Base-by-base conservation (phyloP, 1,139 yeast species). In the Blastobotrys arbuscula region DNA sequence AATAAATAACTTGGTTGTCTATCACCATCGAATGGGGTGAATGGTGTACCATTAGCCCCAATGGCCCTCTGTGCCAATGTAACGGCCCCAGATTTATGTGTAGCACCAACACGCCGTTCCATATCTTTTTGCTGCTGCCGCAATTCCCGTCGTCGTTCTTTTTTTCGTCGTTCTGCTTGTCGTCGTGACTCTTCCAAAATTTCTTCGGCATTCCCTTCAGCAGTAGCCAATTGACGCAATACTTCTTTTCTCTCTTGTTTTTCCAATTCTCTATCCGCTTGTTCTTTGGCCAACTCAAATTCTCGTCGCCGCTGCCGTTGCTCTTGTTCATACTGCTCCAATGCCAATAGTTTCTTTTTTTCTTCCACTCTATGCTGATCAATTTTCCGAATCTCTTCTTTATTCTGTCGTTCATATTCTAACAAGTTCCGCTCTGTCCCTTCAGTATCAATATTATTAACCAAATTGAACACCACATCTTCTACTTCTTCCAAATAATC, bases 1-100 rank as follows among this genome's bases (percentile, higher is more conserved):
- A 71, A 77, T 21, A 71, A 65, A 45, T 73, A 73, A n/a, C 72
- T 66, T 18, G 71, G 56, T 52, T 84, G 83, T 47, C 95, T 75
- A 68, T 92, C 97, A 45, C 97, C 97, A 60, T 81, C 81, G 68
- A 92, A 90, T 12, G 98, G 97, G 2, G 97, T 89, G 65, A 90
- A 92, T 24, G 97, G 97, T 2, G 78, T 71, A 39, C 51, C 40
- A 50, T 58, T 13, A 47, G 54, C 18, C 47, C 56, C 40, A 31
- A 39, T 20, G 23, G 51, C 34, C 34, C 54, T 36, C 18, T 34
- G 23, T 39, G 48, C 44, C 34, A 37, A 38, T 47, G 46, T 28
- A 34, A 37, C 16, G 39, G 38, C 39, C 61, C 23, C 58, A 64
- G 30, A 5, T 31, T 35, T 20, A 18, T n/a, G 13, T 12, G 7